These are phyloP conservation scores for Lipomyces sp. DNA, from an alignment of 805 yeast species.

Conservation along the genomic window DNA sequence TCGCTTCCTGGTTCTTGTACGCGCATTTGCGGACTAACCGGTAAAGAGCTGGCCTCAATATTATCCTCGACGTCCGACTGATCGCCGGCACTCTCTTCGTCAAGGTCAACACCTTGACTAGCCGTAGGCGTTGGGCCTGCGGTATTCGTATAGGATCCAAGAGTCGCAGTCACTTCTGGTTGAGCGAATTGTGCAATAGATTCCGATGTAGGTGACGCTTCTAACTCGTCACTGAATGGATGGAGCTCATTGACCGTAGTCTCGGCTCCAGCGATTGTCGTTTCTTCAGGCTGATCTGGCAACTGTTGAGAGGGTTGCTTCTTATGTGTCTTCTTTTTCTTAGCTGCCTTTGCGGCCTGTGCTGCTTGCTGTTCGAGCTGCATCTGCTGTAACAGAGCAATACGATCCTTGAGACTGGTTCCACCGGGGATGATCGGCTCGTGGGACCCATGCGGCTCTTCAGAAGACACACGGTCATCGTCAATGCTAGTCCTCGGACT, in stretches of 20 bases:
- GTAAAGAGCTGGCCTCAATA: constrained; percentile 3
- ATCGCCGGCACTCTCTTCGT: constrained; percentile 6
- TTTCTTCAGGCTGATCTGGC: constrained; percentile 18
- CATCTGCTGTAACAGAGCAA: constrained; percentile 77
- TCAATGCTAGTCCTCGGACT: constrained; percentile 22
- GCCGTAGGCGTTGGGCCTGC: neutral
- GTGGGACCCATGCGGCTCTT: constrained; percentile 25
- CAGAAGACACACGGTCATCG: constrained; percentile 1
- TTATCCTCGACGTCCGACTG: constrained; percentile 25
- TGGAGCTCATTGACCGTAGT: constrained; percentile 5
- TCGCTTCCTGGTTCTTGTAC: constrained; percentile 35
- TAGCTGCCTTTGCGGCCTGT: constrained; percentile 22
- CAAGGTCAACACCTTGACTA: neutral
- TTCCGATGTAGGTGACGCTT: neutral
- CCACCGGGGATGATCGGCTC: constrained; percentile 36
- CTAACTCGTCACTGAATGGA: neutral
- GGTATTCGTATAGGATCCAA: neutral
- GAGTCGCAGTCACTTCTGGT: constrained; percentile 4
- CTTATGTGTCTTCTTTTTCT: constrained; percentile 22
- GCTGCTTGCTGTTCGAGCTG: constrained; percentile 75
- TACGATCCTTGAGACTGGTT: constrained; percentile 82
- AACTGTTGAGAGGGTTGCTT: constrained; percentile 13
- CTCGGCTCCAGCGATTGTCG: constrained; percentile 22
- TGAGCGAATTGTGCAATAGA: neutral
- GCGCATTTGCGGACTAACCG: constrained; percentile 9